These are phyloP conservation scores for Rhodotorula sp. DNA, from an alignment of 1,284 basidiomycete species.

Conservation along the genomic window DNA sequence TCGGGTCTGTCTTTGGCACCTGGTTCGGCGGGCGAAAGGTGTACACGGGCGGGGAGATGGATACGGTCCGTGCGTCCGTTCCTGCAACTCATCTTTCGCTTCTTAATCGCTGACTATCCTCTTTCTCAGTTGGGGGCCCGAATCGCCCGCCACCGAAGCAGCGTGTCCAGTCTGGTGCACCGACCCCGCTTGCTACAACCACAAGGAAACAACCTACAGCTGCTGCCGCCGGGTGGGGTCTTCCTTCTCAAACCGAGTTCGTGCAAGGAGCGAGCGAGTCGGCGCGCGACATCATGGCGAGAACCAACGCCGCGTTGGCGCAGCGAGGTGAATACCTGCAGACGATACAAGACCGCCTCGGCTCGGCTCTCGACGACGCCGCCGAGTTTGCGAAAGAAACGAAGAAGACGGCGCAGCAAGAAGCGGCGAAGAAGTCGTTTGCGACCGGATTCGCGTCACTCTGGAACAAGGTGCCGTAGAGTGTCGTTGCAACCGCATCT, in stretches of 20 bases:
- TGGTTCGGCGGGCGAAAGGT: constrained; percentile 36
- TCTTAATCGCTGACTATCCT: neutral
- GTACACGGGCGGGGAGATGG: constrained; percentile 33
- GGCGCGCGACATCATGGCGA: constrained; percentile 25
- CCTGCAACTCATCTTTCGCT: no score
- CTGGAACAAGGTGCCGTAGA: constrained; percentile 17
- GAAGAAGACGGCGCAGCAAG: constrained; percentile 25
- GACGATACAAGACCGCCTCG: constrained; percentile 28
- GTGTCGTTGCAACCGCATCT: no score
- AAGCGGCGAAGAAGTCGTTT: constrained; percentile 23
- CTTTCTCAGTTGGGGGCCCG: constrained; percentile 31
- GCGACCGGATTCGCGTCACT: constrained; percentile 6
- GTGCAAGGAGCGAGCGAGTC: constrained; percentile 21
- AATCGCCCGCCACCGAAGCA: constrained; percentile 32
- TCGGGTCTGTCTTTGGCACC: constrained; percentile 18
- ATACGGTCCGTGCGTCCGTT: constrained; percentile 23
- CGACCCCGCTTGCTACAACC: neutral
- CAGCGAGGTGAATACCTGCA: constrained; percentile 32
- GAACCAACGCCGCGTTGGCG: constrained; percentile 34
- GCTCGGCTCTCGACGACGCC: constrained; percentile 23
- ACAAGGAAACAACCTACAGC: neutral
- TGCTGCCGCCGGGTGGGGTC: neutral
- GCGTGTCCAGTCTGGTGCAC: constrained; percentile 10
- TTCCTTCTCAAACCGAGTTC: constrained; percentile 16
- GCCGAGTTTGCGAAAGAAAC: constrained; percentile 33